Conservation (phyloP, 2,329 filamentous ascomycete species). For the Diplocarpon mali region DNA sequence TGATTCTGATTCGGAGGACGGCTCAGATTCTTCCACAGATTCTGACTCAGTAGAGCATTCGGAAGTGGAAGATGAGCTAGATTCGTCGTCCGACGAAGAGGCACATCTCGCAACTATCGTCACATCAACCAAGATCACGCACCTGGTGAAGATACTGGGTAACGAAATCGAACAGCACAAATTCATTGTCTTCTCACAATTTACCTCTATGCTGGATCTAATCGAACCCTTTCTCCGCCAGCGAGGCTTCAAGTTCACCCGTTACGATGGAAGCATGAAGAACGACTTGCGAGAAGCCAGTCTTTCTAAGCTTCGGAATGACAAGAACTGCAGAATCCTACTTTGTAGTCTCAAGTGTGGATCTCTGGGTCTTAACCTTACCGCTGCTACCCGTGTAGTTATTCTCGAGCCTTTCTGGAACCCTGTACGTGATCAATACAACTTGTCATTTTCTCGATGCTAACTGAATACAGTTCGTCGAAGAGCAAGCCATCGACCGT, state of each 20-base stretch:
- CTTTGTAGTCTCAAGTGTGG: conserved; percentile 93
- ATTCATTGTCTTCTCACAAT: conserved; percentile 97
- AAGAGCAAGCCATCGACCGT: conserved; percentile 97
- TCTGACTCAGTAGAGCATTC: conserved; percentile 27
- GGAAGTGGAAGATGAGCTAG: conserved; percentile 26
- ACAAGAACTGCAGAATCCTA: conserved; percentile 66
- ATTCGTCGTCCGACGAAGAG: conserved; percentile 30
- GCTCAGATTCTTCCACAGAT: conserved; percentile 17
- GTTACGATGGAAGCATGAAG: conserved; percentile 91
- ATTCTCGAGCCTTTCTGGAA: conserved; percentile 99
- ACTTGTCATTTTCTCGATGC: conserved; percentile 1
- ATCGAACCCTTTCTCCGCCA: conserved; percentile 81
- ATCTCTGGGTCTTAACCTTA: conserved; percentile 84
- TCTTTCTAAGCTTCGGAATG: conserved; percentile 62
- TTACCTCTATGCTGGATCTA: conserved; percentile 95
- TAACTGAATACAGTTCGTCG: conserved; percentile 59
- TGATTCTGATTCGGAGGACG: conserved; percentile 27
- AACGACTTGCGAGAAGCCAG: conserved; percentile 88
- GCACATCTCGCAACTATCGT: conserved; percentile 40
- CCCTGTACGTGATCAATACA: conserved; percentile 34
- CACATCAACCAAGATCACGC: conserved; percentile 83
- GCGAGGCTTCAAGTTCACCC: conserved; percentile 65
- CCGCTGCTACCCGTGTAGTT: conserved; percentile 83
- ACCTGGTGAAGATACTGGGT: conserved; percentile 70
- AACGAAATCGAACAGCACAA: conserved; percentile 76